Conservation (phyloP, 192 early-diverging fungal genomes). For the Rhizophagus sp. region DNA sequence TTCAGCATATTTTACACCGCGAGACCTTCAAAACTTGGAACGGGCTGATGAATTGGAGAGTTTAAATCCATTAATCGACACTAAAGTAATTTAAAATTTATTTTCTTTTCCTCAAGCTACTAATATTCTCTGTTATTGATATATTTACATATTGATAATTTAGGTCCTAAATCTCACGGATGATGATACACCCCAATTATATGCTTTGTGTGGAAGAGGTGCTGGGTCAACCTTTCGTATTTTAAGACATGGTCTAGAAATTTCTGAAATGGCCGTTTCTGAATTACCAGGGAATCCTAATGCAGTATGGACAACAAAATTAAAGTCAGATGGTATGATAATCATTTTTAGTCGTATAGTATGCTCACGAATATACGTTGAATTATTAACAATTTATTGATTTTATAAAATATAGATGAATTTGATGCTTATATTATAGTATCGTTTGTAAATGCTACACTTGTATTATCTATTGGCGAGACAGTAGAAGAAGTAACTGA, state of each 20-base stretch:
- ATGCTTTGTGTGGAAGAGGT: conserved; percentile 83
- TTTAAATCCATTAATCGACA: conserved; percentile 77
- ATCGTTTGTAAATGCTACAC: conserved; percentile 88
- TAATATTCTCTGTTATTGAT: not conserved
- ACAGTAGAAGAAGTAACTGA: conserved; percentile 91
- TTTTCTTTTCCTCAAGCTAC: too few species aligned
- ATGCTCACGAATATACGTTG: not conserved
- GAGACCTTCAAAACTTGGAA: conserved; percentile 78
- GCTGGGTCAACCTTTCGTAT: conserved; percentile 81
- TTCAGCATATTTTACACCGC: conserved; percentile 69
- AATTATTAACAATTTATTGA: not conserved
- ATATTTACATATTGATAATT: not conserved
- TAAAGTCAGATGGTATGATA: conserved; percentile 40
- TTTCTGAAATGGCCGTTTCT: conserved; percentile 86
- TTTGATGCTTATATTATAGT: conserved; percentile 89
- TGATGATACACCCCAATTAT: conserved; percentile 95
- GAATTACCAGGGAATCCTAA: conserved; percentile 92
- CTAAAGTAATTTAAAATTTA: conserved; percentile 49
- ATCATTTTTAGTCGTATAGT: not conserved
- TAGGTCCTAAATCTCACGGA: conserved; percentile 81
- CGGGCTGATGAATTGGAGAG: conserved; percentile 93
- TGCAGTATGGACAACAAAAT: conserved; percentile 82
- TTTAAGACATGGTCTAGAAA: conserved; percentile 90
- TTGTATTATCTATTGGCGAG: conserved; percentile 91
- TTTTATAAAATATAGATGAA: conserved; percentile 44